A percentile compares a stretch with the other conserved stretches of the same genome.
These are phyloP conservation scores for Magnusiomyces suaveolens DNA, from an alignment of 1,139 yeast genomes.

Conservation along the genomic window DNA sequence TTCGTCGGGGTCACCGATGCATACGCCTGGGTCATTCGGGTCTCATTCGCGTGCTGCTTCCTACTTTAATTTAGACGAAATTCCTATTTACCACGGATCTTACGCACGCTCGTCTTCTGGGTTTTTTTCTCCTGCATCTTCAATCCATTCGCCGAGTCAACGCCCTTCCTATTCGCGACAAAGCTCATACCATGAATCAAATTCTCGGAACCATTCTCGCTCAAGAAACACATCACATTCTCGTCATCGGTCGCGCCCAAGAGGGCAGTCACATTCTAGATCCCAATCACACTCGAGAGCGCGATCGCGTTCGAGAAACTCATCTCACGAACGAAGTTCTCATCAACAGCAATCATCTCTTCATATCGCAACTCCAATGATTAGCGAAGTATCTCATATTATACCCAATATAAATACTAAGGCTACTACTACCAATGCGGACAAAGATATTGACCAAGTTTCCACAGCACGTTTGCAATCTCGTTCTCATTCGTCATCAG, in stretches of 20 bases:
- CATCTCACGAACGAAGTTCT: not conserved
- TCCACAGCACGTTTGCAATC: too few relatives aligned
- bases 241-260: not conserved
- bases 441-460: too few relatives aligned
- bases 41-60: not conserved
- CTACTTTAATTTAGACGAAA: not conserved
- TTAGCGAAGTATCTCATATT: not conserved
- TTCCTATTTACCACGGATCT: not conserved
- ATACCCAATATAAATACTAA: too few relatives aligned
- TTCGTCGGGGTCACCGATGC: not conserved
- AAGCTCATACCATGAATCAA: not conserved
- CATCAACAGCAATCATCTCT: not conserved
- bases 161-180: not conserved
- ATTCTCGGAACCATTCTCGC: not conserved
- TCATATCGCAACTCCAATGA: not conserved
- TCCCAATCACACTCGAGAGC: not conserved
- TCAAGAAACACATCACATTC: not conserved
- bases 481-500: too few relatives aligned
- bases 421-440: too few relatives aligned
- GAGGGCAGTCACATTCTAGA: not conserved
- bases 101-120: not conserved
- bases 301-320: not conserved
- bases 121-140: not conserved
- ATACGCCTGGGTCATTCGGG: not conserved
- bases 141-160: not conserved